Evolutionary conservation across 345 rosid genomes (phyloP).

Genomic region (Hibiscus tridactylites): DNA sequence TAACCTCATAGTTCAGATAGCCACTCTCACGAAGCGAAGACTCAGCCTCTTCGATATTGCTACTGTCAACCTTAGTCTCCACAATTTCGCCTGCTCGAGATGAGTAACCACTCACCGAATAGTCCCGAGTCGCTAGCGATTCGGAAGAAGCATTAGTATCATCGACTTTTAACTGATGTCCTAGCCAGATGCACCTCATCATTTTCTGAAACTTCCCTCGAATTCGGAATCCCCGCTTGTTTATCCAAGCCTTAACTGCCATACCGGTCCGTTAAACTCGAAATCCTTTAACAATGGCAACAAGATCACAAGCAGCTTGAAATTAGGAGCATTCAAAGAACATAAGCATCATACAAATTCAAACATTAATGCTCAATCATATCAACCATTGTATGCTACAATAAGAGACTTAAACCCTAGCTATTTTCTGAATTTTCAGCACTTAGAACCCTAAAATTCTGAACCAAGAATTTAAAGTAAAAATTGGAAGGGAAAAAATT

Average conservation of each 20-base stretch:
- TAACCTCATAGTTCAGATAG: constrained; percentile 64
- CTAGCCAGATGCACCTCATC: constrained; percentile 67
- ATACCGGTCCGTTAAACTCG: constrained; percentile 31
- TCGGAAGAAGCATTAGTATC: constrained; percentile 50
- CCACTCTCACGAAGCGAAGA: constrained; percentile 69
- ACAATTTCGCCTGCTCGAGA: constrained; percentile 51
- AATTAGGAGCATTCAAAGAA: constrained; percentile 12
- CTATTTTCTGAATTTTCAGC: background rate
- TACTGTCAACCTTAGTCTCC: constrained; percentile 50
- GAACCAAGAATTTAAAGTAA: background rate
- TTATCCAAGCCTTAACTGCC: constrained; percentile 40
- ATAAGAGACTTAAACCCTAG: background rate
- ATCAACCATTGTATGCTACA: background rate
- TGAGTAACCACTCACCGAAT: constrained; percentile 66
- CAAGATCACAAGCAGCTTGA: constrained; percentile 2
- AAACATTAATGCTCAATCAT: constrained; percentile 1
- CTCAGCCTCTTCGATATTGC: constrained; percentile 73
- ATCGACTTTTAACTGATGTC: constrained; percentile 41
- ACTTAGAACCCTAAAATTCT: background rate
- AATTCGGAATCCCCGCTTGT: constrained; percentile 23
- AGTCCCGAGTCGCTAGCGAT: constrained; percentile 72
- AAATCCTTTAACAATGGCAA: constrained; percentile 21
- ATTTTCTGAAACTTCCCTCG: constrained; percentile 39
- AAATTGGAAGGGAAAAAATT: background rate
- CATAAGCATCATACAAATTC: constrained; percentile 1